Evolutionary conservation across 164 flowering plant species (phyloP), one percentile per base, ranked within the genome.

Genomic region (Akebia trifoliata): DNA sequence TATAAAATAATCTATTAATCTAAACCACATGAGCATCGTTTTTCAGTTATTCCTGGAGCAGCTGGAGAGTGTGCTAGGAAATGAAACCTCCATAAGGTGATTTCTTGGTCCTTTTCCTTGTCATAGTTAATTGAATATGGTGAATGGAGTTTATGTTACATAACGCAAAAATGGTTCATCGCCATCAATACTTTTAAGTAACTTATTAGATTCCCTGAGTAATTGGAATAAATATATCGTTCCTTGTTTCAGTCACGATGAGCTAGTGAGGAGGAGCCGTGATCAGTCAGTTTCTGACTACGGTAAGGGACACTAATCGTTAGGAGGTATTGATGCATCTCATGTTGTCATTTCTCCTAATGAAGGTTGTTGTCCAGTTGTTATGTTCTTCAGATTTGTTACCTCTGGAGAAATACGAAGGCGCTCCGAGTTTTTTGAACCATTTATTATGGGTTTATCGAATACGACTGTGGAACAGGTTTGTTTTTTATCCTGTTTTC

Each of bases 341-440:
- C 30, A 59, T 37, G 14, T 37, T 69, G 14, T 4, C 22, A 15
- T 44, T 31, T 62, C 20, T 63, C 37, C 71, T 77, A 32, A 76
- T 43, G 38, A 44, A 15, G 17, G 72, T 67, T 74, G 55, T 71
- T 80, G 63, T 52, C 15, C 61, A 90, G 97, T 90, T 68, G 97
- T 90, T 24, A 90, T 93, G 99, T 90, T 90, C 78, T 93, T 93
- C 81, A 87, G 97, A 77, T 90, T 93, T 78, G 86, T 93, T 55
- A 87, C 99, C 24, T 81, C 99, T 68, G 96, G 90, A 48, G 97
- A 93, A 77, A 84, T 93, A 64, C 69, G 76, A 45, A 80, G 69
- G 59, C 94, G 95, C 14, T 67, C 88, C 20, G 93, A 93, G 63
- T 90, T 93, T 69, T 93, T 83, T 60, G 96, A 86, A 73, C 98